Evolutionary conservation across 1,139 yeast species (phyloP).

Genomic region (Kurtzmaniella quercitrusa): DNA sequence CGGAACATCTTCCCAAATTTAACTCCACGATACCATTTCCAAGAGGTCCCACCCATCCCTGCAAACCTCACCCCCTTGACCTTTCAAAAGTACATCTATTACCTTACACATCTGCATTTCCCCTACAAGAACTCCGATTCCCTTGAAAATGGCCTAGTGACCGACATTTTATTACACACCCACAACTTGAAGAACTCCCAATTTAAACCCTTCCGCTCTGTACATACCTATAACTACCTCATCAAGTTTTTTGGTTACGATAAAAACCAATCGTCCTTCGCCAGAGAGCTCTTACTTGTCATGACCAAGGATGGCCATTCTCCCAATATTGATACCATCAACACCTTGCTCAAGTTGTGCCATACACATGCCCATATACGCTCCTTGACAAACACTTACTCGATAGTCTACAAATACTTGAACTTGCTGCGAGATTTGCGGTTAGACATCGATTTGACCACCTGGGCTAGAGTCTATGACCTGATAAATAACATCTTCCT

Average conservation of each 20-base stretch:
- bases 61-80: conserved; percentile 20
- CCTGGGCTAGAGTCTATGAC: conserved; percentile 38
- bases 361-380: conserved; percentile 32
- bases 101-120: conserved; percentile 31
- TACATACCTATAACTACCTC: conserved; percentile 36
- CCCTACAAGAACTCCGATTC: conserved; percentile 36
- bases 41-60: conserved; percentile 35
- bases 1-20: conserved; percentile 10
- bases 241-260: conserved; percentile 40
- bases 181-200: conserved; percentile 31
- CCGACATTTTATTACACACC: conserved; percentile 36
- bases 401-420: conserved; percentile 28
- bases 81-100: conserved; percentile 36
- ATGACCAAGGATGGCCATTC: conserved; percentile 41
- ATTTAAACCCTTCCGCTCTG: conserved; percentile 28
- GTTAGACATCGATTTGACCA: conserved; percentile 31
- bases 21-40: conserved; percentile 21
- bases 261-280: conserved; percentile 41
- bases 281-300: conserved; percentile 36
- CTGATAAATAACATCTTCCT: conserved; percentile 34
- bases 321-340: conserved; percentile 41
- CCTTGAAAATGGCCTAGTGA: conserved; percentile 32
- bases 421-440: conserved; percentile 22
- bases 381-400: conserved; percentile 29
- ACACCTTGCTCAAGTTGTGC: conserved; percentile 29